phyloP scores from a whole-genome alignment of 2,329 filamentous ascomycete genomes.

The Aspergillus hiratsukae region DNA sequence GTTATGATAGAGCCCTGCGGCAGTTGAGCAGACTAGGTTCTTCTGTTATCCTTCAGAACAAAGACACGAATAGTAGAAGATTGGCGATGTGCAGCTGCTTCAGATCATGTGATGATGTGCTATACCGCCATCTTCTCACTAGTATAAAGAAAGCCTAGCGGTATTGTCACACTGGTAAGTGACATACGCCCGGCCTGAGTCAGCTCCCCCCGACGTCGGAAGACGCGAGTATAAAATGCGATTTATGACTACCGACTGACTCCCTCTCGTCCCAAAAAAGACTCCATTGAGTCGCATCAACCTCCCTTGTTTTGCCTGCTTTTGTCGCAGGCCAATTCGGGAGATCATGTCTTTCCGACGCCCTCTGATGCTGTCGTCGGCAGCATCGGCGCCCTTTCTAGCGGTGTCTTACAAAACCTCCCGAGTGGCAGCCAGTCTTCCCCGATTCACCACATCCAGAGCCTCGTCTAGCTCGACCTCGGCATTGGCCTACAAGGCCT shows the following conservation, averaged over 20 bases:
- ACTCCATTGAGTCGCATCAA: slow-evolving; percentile 11
- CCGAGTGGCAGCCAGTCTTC: slow-evolving; percentile 22
- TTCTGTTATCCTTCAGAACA: neutral
- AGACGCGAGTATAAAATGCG: slow-evolving; percentile 1
- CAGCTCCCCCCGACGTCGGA: slow-evolving; percentile 36
- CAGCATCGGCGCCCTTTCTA: slow-evolving; percentile 28
- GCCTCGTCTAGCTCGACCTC: slow-evolving; percentile 66
- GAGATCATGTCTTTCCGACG: slow-evolving; percentile 38
- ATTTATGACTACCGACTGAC: neutral
- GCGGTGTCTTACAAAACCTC: slow-evolving; percentile 25
- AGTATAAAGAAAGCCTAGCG: slow-evolving; percentile 12
- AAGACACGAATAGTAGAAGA: neutral
- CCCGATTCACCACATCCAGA: slow-evolving; percentile 29
- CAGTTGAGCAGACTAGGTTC: neutral
- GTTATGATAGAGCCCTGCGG: neutral
- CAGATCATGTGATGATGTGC: slow-evolving; percentile 1
- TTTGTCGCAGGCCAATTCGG: slow-evolving; percentile 9
- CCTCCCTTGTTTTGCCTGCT: slow-evolving; percentile 8
- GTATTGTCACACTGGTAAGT: slow-evolving; percentile 4
- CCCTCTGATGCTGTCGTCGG: slow-evolving; percentile 29
- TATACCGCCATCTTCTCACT: slow-evolving; percentile 2
- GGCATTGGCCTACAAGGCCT: slow-evolving; percentile 92
- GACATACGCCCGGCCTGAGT: slow-evolving; percentile 22
- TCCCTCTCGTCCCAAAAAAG: slow-evolving; percentile 13
- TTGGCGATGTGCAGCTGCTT: neutral